These are phyloP conservation scores for Citrus australasica DNA, from an alignment of 345 rosid genomes.

Conservation along the genomic window DNA sequence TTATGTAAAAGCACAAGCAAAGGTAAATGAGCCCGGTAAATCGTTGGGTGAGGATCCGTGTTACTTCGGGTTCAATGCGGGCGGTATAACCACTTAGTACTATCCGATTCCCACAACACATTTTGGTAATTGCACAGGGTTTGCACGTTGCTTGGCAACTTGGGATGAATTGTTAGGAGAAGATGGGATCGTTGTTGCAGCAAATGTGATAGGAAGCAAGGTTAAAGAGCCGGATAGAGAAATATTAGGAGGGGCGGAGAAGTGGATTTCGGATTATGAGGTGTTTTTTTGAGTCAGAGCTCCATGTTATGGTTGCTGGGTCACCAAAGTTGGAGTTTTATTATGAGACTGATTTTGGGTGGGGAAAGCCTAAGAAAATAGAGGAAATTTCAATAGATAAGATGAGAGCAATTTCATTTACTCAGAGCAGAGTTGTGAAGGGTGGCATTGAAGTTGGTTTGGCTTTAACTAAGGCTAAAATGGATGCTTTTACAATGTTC, in stretches of 20 bases:
- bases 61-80: constrained; percentile 35
- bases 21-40: too few relatives aligned
- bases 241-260: constrained; percentile 23
- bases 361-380: constrained; percentile 43
- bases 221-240: constrained; percentile 28
- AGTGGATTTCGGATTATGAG: constrained; percentile 25
- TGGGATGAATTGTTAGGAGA: constrained; percentile 21
- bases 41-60: neutral
- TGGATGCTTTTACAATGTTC: constrained; percentile 22
- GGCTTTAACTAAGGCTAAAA: constrained; percentile 11
- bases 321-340: constrained; percentile 39
- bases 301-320: constrained; percentile 22
- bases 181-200: constrained; percentile 33
- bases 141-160: constrained; percentile 20
- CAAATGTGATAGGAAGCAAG: constrained; percentile 29
- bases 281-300: constrained; percentile 15
- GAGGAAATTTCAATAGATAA: constrained; percentile 35
- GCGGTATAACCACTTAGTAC: constrained; percentile 30
- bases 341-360: constrained; percentile 40
- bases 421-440: constrained; percentile 20
- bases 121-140: constrained; percentile 41
- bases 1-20: constrained; percentile 9
- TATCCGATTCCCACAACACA: constrained; percentile 23
- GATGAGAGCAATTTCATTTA: constrained; percentile 19
- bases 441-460: constrained; percentile 49